These are phyloP conservation scores for Populus hybrid DNA, from an alignment of 441 rosid genomes.

Conservation along the genomic window DNA sequence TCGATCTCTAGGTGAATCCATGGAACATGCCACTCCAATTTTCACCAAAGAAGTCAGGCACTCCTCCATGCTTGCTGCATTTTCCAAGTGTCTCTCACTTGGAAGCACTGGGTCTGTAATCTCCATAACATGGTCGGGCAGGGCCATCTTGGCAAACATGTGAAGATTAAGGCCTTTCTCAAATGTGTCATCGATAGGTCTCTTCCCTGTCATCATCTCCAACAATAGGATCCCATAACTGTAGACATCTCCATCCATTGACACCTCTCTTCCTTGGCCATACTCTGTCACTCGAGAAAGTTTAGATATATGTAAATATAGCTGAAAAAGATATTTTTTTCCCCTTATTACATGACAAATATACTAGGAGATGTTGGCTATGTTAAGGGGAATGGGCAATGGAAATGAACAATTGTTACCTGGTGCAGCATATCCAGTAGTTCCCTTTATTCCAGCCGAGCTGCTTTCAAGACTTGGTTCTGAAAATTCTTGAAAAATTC, in stretches of 20 bases:
- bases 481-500: neutral
- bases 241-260: neutral
- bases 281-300: neutral
- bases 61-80: neutral
- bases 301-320: neutral
- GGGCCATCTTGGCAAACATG: neutral
- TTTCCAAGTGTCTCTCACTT: neutral
- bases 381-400: no score
- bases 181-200: neutral
- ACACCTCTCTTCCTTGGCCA: neutral
- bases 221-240: slow-evolving; percentile 3
- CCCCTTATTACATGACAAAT: no score
- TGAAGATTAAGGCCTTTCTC: neutral
- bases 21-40: slow-evolving; percentile 3
- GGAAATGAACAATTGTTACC: neutral
- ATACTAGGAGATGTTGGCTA: no score
- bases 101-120: neutral
- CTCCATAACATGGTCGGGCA: neutral
- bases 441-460: neutral
- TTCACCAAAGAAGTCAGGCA: neutral
- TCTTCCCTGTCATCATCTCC: slow-evolving; percentile 4
- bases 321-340: neutral
- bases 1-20: neutral
- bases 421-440: neutral
- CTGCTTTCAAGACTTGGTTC: neutral